Base-by-base conservation (phyloP, 495 filamentous ascomycete species). In the Aspergillus kassunensis region DNA sequence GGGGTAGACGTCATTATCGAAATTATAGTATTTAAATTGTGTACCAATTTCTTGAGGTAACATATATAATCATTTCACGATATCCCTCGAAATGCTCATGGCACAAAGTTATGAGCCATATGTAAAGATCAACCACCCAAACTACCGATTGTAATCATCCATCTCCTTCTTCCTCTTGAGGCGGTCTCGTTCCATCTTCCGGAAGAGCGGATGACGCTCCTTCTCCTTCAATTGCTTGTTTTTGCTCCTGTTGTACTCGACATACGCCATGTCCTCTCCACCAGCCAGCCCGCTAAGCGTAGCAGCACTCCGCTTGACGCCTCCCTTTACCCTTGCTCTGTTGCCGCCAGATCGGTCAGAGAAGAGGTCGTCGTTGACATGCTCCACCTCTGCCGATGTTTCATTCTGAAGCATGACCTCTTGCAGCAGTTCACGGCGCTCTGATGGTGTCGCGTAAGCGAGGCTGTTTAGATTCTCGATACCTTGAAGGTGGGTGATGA, bases 241-340 rank as follows among this genome's bases (percentile, higher is more conserved):
- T 54, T 74, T 73, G 61, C 80, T 86, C 75, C 77, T 84, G 59
- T 86, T 86, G 62, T 85, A 85, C 70, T 98, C 95, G 46, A 91
- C 85, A 64, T 97, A 97, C 23, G 91, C 91, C 92, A 97, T 97
- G 59, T 93, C 89, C 64, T 95, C 87, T 0, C 91, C 93, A 35
- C 93, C 93, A 23, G 84, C 86, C 45, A 97, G 73, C 49, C 92
- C 91, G 44, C 84, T 85, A 42, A 98, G 77, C 34, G 81, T 91
- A 15, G 89, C 92, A 8, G 90, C 93, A 31, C 84, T 91, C 27
- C 93, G 81, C 60, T 81, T 88, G 12, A 82, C 86, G 8, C 75
- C 82, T 0, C 54, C 55, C 45, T 72, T 80, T 13, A 33, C 19
- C 67, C 81, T 66, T 34, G 59, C 53, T 49, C 63, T 56, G 36